Percentiles rank a stretch among this genome's conserved stretches.
Conservation (phyloP, 306 rosid species). For the Senna tora region DNA sequence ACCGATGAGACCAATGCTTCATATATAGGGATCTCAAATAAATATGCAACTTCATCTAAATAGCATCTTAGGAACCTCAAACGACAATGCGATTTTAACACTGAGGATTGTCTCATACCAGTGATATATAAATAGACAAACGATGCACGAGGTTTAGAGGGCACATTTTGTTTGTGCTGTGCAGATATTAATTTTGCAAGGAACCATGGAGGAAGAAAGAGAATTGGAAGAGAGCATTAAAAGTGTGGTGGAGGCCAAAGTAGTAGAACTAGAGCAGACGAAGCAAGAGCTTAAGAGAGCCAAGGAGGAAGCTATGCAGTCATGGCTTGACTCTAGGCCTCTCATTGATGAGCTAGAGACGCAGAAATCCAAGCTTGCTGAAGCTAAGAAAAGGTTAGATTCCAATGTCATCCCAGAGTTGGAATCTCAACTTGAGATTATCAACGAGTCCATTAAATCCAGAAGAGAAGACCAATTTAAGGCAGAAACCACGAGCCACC, state of each 20-base stretch:
- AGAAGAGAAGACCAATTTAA: slow-evolving; percentile 45
- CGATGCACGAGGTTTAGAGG: slow-evolving; percentile 13
- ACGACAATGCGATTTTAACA: background rate
- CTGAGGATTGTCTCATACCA: background rate
- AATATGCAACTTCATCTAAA: background rate
- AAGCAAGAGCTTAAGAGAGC: slow-evolving; percentile 50
- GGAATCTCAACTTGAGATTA: slow-evolving; percentile 46
- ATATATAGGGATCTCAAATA: slow-evolving; percentile 5
- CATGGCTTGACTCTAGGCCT: slow-evolving; percentile 72
- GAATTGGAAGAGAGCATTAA: slow-evolving; percentile 30
- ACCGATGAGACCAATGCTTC: slow-evolving; percentile 5
- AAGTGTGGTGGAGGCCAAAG: slow-evolving; percentile 33
- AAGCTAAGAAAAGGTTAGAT: slow-evolving; percentile 33
- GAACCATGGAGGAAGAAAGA: slow-evolving; percentile 1
- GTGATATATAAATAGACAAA: background rate
- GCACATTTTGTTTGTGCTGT: background rate
- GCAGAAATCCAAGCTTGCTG: slow-evolving; percentile 47
- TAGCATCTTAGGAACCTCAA: background rate
- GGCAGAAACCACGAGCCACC: slow-evolving; percentile 40
- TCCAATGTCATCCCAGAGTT: slow-evolving; percentile 31
- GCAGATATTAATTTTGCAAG: background rate
- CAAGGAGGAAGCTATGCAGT: slow-evolving; percentile 52
- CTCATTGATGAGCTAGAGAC: slow-evolving; percentile 60
- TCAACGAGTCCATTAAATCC: slow-evolving; percentile 38
- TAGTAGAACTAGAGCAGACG: slow-evolving; percentile 46